These are phyloP conservation scores for Mortierella polycephala DNA, from an alignment of 371 early-diverging fungal genomes.

Conservation along the genomic window DNA sequence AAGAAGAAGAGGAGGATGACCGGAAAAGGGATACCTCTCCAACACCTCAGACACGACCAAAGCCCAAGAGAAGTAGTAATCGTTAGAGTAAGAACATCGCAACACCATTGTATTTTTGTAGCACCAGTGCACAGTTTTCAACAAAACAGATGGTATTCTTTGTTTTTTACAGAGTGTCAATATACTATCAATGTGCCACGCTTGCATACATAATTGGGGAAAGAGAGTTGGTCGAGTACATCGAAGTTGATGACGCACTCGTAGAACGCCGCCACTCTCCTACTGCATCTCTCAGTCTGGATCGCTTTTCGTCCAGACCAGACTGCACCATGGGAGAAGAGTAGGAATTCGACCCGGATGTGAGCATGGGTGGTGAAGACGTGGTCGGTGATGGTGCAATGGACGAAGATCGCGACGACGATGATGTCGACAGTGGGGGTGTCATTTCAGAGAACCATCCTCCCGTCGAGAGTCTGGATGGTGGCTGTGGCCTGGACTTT, in stretches of 20 bases:
- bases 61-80: neutral
- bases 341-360: neutral
- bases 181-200: too few species aligned
- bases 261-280: slow-evolving; percentile 43
- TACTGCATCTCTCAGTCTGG: slow-evolving; percentile 39
- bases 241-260: slow-evolving; percentile 7
- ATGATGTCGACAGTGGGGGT: slow-evolving; percentile 15
- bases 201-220: too few species aligned
- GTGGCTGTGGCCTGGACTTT: slow-evolving; percentile 3
- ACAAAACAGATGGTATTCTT: too few species aligned
- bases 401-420: slow-evolving; percentile 30
- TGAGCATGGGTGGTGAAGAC: slow-evolving; percentile 5
- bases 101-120: neutral
- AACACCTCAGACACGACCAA: neutral
- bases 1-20: neutral
- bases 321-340: neutral
- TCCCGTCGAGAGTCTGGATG: neutral
- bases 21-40: neutral
- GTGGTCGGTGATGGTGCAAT: slow-evolving; percentile 24
- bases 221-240: neutral
- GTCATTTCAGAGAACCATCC: slow-evolving; percentile 7
- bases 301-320: slow-evolving; percentile 40
- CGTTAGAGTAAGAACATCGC: neutral
- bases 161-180: too few species aligned
- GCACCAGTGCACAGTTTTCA: too few species aligned